Base-by-base conservation (phyloP, 2,329 filamentous ascomycete species). In the Penicillium glabrum region DNA sequence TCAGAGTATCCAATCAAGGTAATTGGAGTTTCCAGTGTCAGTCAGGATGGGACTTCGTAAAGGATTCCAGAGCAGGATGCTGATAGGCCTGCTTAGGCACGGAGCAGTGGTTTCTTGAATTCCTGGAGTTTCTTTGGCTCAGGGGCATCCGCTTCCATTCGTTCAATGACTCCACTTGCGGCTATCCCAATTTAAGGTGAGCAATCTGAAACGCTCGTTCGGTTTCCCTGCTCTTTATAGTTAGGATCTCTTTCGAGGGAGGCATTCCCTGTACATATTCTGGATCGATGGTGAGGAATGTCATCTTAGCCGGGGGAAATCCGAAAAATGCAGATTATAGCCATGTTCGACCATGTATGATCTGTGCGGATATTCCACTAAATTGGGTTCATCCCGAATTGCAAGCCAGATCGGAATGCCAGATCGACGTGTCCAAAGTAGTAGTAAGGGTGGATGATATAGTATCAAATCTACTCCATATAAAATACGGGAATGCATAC, bases 181-280 rank as follows among this genome's bases (percentile, higher is more conserved):
- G 56, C 59, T 61, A 63, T 60, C 61, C 61, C 58, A 64, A 66
- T 66, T 61, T 62, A 56, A 62, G 51, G 46, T 31, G 50, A 24
- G 11, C n/a, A 41, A 54, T 51, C 58, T 65, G 63, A 65, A 64
- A 65, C 61, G 47, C 60, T 54, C 46, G 54, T 29, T 58, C 56
- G 56, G 57, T 46, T 50, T 47, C 46, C 19, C 33, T 57, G 49
- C 59, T 63, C 44, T 47, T 60, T 63, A 54, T 56, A 63, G 59
- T 13, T 47, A 45, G 24, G 10, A 23, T 5, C 19, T 26, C 26
- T 26, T 26, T 26, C 26, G 26, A 26, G 31, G 31, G 31, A 33
- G 31, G 5, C 31, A 33, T 33, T 33, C 31, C 13, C 31, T 33
- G 27, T 29, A 29, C 27, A 31, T 11, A 37, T n/a, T 41, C 19